phyloP scores from a whole-genome alignment of 345 rosid genomes.

The Raphanus sativus region DNA sequence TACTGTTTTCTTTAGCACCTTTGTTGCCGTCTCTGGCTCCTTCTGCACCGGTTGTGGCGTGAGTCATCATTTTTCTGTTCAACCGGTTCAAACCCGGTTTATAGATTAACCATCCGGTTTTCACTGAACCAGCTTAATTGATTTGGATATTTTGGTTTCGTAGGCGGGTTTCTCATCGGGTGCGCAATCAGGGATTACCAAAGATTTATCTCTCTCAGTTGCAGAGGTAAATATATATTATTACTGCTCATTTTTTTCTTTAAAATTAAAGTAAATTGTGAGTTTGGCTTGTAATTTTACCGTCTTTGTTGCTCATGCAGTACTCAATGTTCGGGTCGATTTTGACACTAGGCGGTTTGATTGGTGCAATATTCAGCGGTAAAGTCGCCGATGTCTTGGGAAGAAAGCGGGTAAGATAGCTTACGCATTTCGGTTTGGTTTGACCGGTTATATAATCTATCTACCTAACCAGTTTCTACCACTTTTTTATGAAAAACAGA shows the following conservation, averaged over 20 bases:
- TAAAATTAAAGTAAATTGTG: background rate
- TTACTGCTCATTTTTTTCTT: background rate
- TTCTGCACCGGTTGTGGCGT: conserved; percentile 51
- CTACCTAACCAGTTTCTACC: background rate
- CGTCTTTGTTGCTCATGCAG: conserved; percentile 7
- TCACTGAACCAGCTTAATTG: background rate
- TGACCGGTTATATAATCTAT: conserved; percentile 13
- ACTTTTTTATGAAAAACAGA: conserved; percentile 34
- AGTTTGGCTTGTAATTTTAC: background rate
- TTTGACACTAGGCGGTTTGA: conserved; percentile 42
- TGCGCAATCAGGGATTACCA: conserved; percentile 44
- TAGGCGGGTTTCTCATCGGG: conserved; percentile 51
- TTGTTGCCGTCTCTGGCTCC: conserved; percentile 50
- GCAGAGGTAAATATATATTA: conserved; percentile 24
- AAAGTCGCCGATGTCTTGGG: conserved; percentile 44
- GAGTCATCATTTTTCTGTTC: background rate
- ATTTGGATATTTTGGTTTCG: conserved; percentile 12
- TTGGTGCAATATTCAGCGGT: conserved; percentile 45
- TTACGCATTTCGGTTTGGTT: background rate
- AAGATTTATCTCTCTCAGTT: conserved; percentile 44
- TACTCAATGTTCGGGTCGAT: conserved; percentile 41
- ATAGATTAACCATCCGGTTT: background rate
- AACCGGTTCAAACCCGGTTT: background rate
- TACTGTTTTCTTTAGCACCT: conserved; percentile 45
- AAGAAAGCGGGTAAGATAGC: conserved; percentile 29